phyloP scores from a whole-genome alignment of 2,329 filamentous ascomycete genomes.

The Trichoderma simmonsii region DNA sequence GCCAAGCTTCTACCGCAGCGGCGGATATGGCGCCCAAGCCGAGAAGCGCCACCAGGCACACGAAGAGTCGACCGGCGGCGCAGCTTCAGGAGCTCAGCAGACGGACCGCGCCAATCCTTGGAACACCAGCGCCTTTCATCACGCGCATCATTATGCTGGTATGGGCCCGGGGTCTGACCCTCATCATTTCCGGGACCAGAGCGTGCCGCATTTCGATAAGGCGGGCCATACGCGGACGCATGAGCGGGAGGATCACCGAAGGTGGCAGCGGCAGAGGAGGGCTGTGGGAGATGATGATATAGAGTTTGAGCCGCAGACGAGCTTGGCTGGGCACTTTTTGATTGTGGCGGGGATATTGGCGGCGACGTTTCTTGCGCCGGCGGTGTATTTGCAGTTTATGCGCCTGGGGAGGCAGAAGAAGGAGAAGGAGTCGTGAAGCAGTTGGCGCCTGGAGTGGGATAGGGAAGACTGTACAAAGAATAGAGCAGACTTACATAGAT shows the following conservation, averaged over 20 bases:
- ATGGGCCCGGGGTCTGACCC: constrained; percentile 59
- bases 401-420: constrained; percentile 32
- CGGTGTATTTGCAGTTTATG: constrained; percentile 39
- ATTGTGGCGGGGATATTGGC: constrained; percentile 47
- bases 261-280: constrained; percentile 34
- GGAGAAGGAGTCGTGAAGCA: constrained; percentile 20
- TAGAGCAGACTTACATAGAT: background rate
- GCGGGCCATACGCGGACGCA: constrained; percentile 72
- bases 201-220: constrained; percentile 70
- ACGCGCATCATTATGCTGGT: constrained; percentile 36
- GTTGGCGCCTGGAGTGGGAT: background rate
- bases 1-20: constrained; percentile 80
- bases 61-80: constrained; percentile 39
- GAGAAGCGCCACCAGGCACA: constrained; percentile 57
- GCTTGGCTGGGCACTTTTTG: constrained; percentile 46
- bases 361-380: constrained; percentile 45
- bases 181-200: constrained; percentile 47
- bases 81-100: background rate
- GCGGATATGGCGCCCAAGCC: constrained; percentile 68
- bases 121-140: constrained; percentile 23
- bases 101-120: constrained; percentile 23
- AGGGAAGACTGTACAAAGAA: background rate
- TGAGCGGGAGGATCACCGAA: constrained; percentile 53
- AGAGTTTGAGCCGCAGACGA: constrained; percentile 42
- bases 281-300: constrained; percentile 39